These are phyloP conservation scores for Lactarius indigo DNA, from an alignment of 768 basidiomycete genomes.

Conservation along the genomic window DNA sequence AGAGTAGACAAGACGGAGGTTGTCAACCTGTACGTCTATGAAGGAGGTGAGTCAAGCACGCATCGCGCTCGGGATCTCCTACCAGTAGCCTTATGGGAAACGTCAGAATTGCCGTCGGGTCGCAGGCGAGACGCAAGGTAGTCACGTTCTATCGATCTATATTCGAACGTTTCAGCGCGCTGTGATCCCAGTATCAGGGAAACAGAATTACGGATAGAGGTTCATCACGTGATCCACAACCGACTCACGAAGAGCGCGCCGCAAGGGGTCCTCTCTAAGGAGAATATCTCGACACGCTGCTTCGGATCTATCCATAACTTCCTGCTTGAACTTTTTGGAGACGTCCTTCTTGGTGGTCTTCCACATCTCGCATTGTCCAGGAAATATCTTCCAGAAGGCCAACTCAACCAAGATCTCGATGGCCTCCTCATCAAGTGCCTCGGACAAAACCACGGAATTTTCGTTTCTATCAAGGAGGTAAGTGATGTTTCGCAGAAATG, in stretches of 20 bases:
- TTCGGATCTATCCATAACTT: background rate
- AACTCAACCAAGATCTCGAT: background rate
- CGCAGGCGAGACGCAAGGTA: background rate
- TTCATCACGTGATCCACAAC: background rate
- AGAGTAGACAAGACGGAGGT: background rate
- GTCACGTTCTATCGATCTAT: background rate
- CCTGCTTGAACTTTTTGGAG: background rate
- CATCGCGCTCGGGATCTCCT: background rate
- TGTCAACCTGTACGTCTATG: background rate
- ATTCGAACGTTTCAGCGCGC: background rate
- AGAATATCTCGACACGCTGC: background rate
- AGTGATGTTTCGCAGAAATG: background rate
- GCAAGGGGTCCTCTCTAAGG: accelerated
- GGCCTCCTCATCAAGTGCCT: background rate
- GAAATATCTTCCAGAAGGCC: background rate
- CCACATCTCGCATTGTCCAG: background rate
- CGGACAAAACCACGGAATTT: background rate
- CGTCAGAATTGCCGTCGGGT: background rate
- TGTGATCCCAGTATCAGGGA: no score
- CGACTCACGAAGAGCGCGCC: background rate
- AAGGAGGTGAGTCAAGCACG: background rate
- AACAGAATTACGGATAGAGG: background rate
- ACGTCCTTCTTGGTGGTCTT: background rate
- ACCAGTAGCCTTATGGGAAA: background rate
- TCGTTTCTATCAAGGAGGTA: background rate